Base-by-base conservation (phyloP, 208 protist genomes). In the Leishmania tropica region DNA sequence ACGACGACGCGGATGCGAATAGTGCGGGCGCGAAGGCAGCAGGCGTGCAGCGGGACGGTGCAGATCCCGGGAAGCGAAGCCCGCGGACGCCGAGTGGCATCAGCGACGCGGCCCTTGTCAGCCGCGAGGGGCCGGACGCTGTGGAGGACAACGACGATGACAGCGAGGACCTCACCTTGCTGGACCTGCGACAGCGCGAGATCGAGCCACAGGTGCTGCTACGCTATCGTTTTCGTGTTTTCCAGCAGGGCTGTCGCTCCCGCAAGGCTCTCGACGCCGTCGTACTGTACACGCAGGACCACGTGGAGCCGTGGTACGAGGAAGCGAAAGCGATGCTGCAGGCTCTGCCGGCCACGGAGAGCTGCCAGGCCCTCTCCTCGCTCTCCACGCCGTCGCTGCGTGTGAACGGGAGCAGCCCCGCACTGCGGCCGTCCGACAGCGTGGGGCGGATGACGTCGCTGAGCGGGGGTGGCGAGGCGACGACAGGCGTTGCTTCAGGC, bases 221-320 rank as follows among this genome's bases (percentile, higher is more conserved):
- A 60, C 89, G 87, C 60, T 87, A 87, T 24, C 80, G 84, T n/a
- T 80, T 90, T 1, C 73, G 76, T 65, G 74, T 89, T 47, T 83
- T 67, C 62, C 60, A 82, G 51, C 82, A 86, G 19, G 81, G 84
- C 60, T 75, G 13, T 28, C 85, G 83, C 68, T 87, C 88, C 15
- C 72, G 83, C 28, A 58, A 68, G 48, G 79, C 82, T 2, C 45
- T 91, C 45, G 70, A 75, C n/a, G 76, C 60, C 19, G 80, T 75
- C 53, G 87, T 87, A 58, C 68, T 83, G 60, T 84, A 83, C 78
- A 64, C 80, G 67, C 80, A 87, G 74, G 67, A 83, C 11, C 58
- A 78, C 64, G 60, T 81, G 42, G 54, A 80, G 31, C 54, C 21
- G 1, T 87, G 83, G 71, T 71, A 90, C 73, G 72, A 81, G 11